phyloP scores from a whole-genome alignment of 2,329 filamentous ascomycete genomes.

The Colletotrichum sp. region DNA sequence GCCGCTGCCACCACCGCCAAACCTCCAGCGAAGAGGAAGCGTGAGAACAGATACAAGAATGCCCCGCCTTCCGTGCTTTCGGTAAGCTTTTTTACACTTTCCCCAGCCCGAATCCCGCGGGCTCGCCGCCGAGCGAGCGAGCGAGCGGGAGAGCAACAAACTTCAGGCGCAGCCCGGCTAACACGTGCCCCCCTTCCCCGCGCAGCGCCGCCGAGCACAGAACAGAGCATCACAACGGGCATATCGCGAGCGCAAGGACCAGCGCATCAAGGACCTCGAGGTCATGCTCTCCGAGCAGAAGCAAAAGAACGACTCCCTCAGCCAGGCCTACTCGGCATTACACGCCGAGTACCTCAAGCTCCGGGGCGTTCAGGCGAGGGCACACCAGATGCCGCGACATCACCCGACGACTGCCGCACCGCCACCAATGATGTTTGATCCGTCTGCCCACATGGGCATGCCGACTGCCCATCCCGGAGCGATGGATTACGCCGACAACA shows the following conservation, averaged over 20 bases:
- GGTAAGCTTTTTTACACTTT: constrained; percentile 36
- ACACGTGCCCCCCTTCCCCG: not conserved
- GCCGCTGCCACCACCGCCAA: constrained; percentile 29
- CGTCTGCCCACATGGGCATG: constrained; percentile 15
- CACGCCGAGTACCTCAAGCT: constrained; percentile 50
- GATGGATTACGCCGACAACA: constrained; percentile 31
- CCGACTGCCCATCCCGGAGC: constrained; percentile 21
- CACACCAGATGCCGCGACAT: constrained; percentile 14
- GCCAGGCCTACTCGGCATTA: constrained; percentile 57
- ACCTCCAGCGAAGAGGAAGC: constrained; percentile 49
- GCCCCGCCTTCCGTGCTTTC: constrained; percentile 54
- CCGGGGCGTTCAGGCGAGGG: constrained; percentile 15
- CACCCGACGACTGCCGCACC: not conserved
- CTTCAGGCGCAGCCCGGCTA: not conserved
- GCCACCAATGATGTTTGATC: constrained; percentile 12
- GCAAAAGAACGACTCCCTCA: constrained; percentile 60
- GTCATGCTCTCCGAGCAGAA: constrained; percentile 57
- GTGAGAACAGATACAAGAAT: constrained; percentile 59
- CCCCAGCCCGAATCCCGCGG: not conserved
- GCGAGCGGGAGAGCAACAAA: not conserved
- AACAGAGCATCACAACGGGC: constrained; percentile 37
- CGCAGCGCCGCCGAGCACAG: constrained; percentile 34
- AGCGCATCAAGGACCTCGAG: constrained; percentile 69
- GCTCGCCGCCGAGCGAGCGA: not conserved
- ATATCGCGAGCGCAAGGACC: constrained; percentile 46